These are phyloP conservation scores for Protostelium mycophagum DNA, from an alignment of 78 protist species.

Conservation along the genomic window DNA sequence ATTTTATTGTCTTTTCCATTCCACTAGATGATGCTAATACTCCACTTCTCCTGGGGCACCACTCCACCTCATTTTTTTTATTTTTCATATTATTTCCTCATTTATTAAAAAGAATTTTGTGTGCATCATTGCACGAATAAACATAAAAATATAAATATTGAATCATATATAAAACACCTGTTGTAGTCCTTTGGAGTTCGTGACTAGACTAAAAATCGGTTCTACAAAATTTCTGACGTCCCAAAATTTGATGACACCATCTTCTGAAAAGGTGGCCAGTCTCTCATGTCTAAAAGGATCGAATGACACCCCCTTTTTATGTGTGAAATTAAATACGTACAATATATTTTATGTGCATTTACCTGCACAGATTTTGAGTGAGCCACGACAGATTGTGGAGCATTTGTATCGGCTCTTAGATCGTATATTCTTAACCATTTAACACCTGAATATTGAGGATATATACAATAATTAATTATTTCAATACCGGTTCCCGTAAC, in stretches of 20 bases:
- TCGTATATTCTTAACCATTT: conserved; percentile 58
- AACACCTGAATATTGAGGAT: conserved; percentile 34
- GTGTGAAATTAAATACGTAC: neutral
- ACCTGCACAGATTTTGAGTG: conserved; percentile 37
- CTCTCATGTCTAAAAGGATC: conserved; percentile 57
- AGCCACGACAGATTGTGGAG: conserved; percentile 36
- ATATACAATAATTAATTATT: neutral
- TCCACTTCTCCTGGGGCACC: conserved; percentile 66
- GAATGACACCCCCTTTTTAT: conserved; percentile 13
- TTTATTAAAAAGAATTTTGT: neutral
- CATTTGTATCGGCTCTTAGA: conserved; percentile 25
- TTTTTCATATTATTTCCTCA: neutral
- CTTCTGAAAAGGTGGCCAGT: conserved; percentile 49
- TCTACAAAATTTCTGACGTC: conserved; percentile 54
- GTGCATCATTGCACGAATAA: neutral
- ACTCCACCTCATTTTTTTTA: too few species aligned
- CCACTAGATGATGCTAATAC: conserved; percentile 43
- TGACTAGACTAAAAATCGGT: conserved; percentile 28
- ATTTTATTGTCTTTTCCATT: conserved; percentile 26
- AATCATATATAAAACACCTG: conserved; percentile 21
- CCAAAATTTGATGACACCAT: conserved; percentile 50
- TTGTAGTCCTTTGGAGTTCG: conserved; percentile 42
- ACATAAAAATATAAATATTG: conserved; percentile 1
- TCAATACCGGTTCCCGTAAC: neutral
- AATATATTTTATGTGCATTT: too few species aligned